Conservation (phyloP, 805 yeast species). For the Monosporozyma aerobia region DNA sequence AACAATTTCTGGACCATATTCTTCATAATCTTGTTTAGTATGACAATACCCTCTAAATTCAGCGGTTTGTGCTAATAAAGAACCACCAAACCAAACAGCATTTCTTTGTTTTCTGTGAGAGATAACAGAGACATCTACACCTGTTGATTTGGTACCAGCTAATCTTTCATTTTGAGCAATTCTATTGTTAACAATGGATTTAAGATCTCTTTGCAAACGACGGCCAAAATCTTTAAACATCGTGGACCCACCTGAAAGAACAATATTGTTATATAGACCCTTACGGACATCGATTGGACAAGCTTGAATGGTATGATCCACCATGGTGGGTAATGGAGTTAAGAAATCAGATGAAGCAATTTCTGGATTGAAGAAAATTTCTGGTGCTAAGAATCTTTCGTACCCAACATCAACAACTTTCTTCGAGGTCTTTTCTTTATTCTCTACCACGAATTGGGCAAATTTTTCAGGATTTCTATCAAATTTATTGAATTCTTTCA, state of each 20-base stretch:
- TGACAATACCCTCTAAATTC: conserved; percentile 95
- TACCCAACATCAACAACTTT: conserved; percentile 87
- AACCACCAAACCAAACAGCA: conserved; percentile 99
- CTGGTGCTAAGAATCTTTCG: conserved; percentile 98
- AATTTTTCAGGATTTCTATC: conserved; percentile 91
- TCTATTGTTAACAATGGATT: conserved; percentile 79
- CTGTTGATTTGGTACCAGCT: conserved; percentile 71
- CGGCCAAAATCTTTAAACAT: conserved; percentile 98
- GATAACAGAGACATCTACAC: conserved; percentile 94
- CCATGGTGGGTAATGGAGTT: conserved; percentile 93
- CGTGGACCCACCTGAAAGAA: conserved; percentile 93
- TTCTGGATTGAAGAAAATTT: conserved; percentile 95
- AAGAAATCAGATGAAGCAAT: conserved; percentile 90
- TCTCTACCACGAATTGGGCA: conserved; percentile 85
- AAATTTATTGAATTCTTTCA: conserved; percentile 87
- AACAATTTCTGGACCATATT: conserved; percentile 94
- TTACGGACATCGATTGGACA: conserved; percentile 98
- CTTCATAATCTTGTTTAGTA: conserved; percentile 95
- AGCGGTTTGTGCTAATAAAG: conserved; percentile 90
- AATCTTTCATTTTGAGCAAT: conserved; percentile 70
- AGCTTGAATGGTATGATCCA: conserved; percentile 88
- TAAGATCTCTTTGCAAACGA: conserved; percentile 90
- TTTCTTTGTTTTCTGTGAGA: conserved; percentile 95
- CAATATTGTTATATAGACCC: conserved; percentile 91
- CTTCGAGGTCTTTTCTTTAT: conserved; percentile 53